phyloP scores from a whole-genome alignment of 2,329 filamentous ascomycete species.

The Phoma sp. region DNA sequence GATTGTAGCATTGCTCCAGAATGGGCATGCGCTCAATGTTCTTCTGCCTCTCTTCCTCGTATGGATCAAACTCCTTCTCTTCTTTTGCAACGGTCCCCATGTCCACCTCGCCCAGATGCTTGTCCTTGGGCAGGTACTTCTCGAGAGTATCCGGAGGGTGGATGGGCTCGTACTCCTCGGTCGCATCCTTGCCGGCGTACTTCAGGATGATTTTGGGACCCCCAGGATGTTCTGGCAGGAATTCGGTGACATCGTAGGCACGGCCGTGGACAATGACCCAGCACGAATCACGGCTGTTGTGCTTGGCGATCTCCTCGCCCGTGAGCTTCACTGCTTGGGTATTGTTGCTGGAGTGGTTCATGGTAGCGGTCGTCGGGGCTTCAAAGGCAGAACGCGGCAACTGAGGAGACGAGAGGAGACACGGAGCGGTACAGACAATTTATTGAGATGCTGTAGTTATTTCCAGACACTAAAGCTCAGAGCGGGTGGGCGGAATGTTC shows the following conservation, averaged over 20 bases:
- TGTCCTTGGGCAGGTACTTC: slow-evolving; percentile 51
- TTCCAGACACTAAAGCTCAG: slow-evolving; percentile 28
- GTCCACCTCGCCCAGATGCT: slow-evolving; percentile 49
- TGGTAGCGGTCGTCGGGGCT: slow-evolving; percentile 32
- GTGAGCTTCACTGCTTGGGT: slow-evolving; percentile 53
- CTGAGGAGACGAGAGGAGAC: slow-evolving; percentile 1
- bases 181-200: slow-evolving; percentile 61
- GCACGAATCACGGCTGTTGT: slow-evolving; percentile 79
- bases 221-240: slow-evolving; percentile 68
- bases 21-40: slow-evolving; percentile 58
- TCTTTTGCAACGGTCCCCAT: slow-evolving; percentile 45
- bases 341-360: slow-evolving; percentile 53
- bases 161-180: slow-evolving; percentile 60
- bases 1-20: slow-evolving; percentile 54
- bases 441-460: slow-evolving; percentile 16
- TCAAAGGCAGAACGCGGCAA: slow-evolving; percentile 4
- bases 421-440: slow-evolving; percentile 11
- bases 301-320: slow-evolving; percentile 64
- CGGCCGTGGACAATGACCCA: slow-evolving; percentile 73
- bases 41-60: slow-evolving; percentile 76
- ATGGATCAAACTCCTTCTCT: slow-evolving; percentile 56
- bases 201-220: slow-evolving; percentile 91
- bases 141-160: slow-evolving; percentile 55
- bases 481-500: slow-evolving; percentile 32
- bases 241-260: slow-evolving; percentile 72